phyloP scores from a whole-genome alignment of 164 flowering plant species.

The Nelumbo lutea region DNA sequence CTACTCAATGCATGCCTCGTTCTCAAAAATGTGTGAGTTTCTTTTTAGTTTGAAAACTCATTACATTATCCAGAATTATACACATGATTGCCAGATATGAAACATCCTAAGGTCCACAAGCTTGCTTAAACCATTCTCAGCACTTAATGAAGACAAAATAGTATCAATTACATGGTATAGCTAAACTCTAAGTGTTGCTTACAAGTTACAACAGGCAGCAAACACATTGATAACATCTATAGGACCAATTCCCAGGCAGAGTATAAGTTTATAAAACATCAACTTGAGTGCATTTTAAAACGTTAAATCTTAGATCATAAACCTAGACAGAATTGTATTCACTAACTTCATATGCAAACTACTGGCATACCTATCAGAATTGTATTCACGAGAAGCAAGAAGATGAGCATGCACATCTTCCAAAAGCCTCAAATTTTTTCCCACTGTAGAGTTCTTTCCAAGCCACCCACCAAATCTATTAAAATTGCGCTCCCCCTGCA shows the following conservation, averaged over 20 bases:
- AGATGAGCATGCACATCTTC: constrained; percentile 90
- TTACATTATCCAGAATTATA: too few species aligned
- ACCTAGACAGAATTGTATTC: not conserved
- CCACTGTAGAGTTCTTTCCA: constrained; percentile 91
- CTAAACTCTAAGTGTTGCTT: not conserved
- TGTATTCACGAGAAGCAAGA: constrained; percentile 81
- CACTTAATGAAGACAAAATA: not conserved
- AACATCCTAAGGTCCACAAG: not conserved
- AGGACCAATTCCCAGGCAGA: too few species aligned
- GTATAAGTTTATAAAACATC: too few species aligned
- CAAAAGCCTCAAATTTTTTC: constrained; percentile 80
- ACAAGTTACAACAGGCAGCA: not conserved
- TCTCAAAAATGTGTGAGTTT: too few species aligned
- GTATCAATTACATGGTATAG: not conserved
- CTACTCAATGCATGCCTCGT: too few species aligned
- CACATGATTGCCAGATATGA: not conserved
- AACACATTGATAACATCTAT: too few species aligned
- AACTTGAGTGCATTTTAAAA: too few species aligned
- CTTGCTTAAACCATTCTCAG: not conserved
- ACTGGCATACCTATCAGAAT: constrained; percentile 53
- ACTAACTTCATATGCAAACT: not conserved
- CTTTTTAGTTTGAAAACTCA: too few species aligned
- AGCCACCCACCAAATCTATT: constrained; percentile 99
- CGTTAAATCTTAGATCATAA: not conserved
- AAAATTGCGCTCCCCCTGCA: constrained; percentile 90